Conservation (phyloP, 768 basidiomycete species). For the Pholiota microspora region DNA sequence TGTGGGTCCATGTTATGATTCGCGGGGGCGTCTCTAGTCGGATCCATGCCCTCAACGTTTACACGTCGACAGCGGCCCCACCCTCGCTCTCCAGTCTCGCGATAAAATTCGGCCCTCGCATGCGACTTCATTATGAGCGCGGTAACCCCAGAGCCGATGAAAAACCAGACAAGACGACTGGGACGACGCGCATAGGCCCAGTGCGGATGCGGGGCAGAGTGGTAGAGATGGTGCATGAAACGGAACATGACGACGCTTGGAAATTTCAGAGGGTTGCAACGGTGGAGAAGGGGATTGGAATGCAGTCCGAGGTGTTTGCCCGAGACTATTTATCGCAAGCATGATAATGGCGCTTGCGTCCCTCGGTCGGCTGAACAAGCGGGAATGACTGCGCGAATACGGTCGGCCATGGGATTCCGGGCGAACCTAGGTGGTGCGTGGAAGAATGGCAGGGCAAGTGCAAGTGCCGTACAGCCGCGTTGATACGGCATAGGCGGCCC, state of each 20-base stretch:
- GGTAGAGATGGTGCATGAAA: neutral
- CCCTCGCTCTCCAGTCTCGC: neutral
- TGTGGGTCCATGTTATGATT: no score
- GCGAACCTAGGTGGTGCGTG: neutral
- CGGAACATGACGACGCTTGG: neutral
- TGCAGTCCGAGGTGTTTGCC: neutral
- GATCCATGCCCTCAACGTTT: neutral
- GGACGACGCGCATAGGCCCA: constrained; percentile 29
- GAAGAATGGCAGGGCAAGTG: no score
- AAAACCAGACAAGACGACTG: constrained; percentile 70
- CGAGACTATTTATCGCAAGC: neutral
- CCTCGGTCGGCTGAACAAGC: neutral
- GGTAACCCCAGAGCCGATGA: constrained; percentile 51
- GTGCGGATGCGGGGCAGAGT: constrained; percentile 5
- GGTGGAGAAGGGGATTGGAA: neutral
- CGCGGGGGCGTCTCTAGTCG: neutral
- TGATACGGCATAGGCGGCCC: no score
- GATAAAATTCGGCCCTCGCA: constrained; percentile 27
- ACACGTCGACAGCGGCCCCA: constrained; percentile 29
- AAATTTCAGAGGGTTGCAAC: neutral
- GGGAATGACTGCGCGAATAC: neutral
- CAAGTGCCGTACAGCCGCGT: no score
- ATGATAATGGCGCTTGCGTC: neutral
- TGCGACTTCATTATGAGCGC: constrained; percentile 42
- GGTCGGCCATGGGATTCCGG: neutral